Percentiles rank a stretch among this genome's conserved stretches.
These are phyloP conservation scores for Amborella trichopoda DNA, from an alignment of 164 flowering plant species.

Conservation along the genomic window DNA sequence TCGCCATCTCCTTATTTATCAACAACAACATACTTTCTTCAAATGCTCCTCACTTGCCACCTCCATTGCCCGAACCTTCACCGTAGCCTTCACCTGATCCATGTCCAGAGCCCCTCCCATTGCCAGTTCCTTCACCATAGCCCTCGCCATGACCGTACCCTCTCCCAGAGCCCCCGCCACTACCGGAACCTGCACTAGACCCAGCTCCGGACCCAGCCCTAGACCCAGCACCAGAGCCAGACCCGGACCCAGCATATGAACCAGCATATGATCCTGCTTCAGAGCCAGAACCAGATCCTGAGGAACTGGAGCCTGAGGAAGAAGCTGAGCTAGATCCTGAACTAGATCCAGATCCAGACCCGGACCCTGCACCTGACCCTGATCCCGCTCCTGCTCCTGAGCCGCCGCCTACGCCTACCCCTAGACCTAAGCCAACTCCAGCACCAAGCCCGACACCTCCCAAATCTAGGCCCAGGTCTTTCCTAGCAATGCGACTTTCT, in stretches of 20 bases:
- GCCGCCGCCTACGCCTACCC: not conserved
- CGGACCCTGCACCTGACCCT: slow-evolving; percentile 1
- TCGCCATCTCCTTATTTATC: no score
- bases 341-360: not conserved
- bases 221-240: not conserved
- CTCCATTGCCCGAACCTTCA: no score
- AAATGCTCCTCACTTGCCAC: no score
- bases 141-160: not conserved
- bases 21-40: no score
- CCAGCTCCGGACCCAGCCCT: not conserved
- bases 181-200: not conserved
- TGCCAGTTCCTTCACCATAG: not conserved
- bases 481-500: slow-evolving; percentile 1
- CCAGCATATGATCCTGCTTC: not conserved
- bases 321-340: not conserved
- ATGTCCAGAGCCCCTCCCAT: not conserved
- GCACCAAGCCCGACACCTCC: slow-evolving; percentile 2
- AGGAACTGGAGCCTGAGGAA: not conserved
- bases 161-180: not conserved
- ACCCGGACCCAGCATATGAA: not conserved
- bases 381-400: not conserved
- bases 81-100: no score
- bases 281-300: not conserved
- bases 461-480: slow-evolving; percentile 2
- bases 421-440: not conserved